Conservation (phyloP, 1,284 basidiomycete species). For the Serendipita sp. region DNA sequence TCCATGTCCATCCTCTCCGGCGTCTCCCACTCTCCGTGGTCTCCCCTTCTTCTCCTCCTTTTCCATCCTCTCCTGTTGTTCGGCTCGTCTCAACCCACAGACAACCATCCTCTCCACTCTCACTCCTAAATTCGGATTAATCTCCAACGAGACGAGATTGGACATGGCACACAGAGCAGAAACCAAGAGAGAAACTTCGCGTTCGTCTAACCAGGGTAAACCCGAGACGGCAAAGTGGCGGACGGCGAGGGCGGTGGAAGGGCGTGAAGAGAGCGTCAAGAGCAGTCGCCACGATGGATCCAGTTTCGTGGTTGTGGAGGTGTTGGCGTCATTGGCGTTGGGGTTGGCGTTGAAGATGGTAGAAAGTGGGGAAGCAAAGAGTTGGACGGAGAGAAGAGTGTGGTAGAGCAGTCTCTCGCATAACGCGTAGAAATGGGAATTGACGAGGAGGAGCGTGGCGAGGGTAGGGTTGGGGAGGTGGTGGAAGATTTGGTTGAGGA, state of each 20-base stretch:
- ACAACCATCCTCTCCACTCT: background rate
- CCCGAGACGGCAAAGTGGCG: constrained; percentile 1
- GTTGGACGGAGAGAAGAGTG: constrained; percentile 8
- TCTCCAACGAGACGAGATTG: background rate
- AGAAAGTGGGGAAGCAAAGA: constrained; percentile 8
- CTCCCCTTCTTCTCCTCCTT: background rate
- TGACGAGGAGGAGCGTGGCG: constrained; percentile 6
- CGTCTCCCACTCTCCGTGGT: too few relatives aligned
- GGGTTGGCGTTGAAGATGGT: background rate
- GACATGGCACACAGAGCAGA: background rate
- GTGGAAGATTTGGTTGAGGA: background rate
- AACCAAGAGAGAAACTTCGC: background rate
- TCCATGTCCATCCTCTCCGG: too few relatives aligned
- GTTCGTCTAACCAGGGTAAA: background rate
- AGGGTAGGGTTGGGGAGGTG: constrained; percentile 3
- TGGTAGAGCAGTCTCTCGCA: constrained; percentile 1
- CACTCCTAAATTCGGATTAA: background rate
- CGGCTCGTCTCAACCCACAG: background rate
- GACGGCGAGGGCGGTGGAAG: background rate
- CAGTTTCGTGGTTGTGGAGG: background rate
- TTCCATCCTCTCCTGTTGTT: background rate
- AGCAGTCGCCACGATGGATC: background rate
- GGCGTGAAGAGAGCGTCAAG: background rate
- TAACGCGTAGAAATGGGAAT: background rate
- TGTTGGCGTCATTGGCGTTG: background rate